Evolutionary conservation across 768 basidiomycete genomes (phyloP), one percentile per base, ranked within the genome.

Genomic region (Boletus vermiculosoides): DNA sequence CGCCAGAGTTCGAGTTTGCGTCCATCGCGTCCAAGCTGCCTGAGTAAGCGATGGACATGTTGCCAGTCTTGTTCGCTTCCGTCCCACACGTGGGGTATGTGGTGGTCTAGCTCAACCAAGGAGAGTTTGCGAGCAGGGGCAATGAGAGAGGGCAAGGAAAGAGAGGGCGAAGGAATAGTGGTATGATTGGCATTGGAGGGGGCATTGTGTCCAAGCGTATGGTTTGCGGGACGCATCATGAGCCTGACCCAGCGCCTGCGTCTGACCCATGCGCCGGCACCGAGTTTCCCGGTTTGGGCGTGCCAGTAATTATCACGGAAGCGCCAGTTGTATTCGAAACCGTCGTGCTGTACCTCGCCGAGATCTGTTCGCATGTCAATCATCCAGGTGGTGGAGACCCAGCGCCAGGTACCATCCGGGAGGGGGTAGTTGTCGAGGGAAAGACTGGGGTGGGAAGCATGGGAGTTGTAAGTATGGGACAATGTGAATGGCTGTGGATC

Each of bases 351-450:
- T 3, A 91, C 86, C 63, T 87, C 81, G 50, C 88, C 88, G 23
- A 76, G 75, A 62, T 88, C 84, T 30, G 84, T 82, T 41, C 87
- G 87, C 90, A 93, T 92, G 74, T 93, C 91, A 56, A 92, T 83
- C 88, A 92, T 88, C 90, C 90, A 93, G 8, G 80, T 72, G 42
- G 81, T 81, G 41, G 88, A 90, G 2, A 91, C 83, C 90, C 90
- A 93, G 50, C 74, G 80, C 91, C 91, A 93, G 22, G 78, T 81
- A 23, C 88, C 90, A 61, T 92, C 88, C 2, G 90, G 90, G 25
- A 92, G 79, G 10, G 87, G 87, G 63, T 87, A 93, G 54, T 80
- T 79, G 4, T 73, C 68, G 5, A 90, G 78, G 9, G 84, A 77
- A 48, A 88, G 76, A 4, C 80, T 79, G 0, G 84, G 80, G 59